Percentiles rank a stretch among this genome's conserved stretches.
Evolutionary conservation across 108 stramenopile genomes (phyloP).

Genomic region (Epithemia pelagica): DNA sequence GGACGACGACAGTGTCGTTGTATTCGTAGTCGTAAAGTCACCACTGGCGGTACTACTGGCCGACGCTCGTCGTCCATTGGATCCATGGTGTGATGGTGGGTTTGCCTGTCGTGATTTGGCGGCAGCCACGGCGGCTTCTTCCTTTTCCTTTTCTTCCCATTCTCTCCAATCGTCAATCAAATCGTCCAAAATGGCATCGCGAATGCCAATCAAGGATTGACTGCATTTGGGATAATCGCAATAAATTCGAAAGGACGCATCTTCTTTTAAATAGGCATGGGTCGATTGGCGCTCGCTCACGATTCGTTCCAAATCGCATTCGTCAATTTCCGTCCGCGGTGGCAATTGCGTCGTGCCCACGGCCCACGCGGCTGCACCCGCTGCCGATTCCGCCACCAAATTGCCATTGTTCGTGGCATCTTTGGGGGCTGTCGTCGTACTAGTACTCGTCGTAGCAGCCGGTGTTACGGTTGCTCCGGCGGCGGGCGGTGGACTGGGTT

Average conservation of each 20-base stretch:
- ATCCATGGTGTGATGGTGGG: too few species aligned
- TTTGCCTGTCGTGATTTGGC: too few species aligned
- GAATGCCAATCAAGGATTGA: slow-evolving; percentile 7
- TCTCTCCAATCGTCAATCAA: not conserved
- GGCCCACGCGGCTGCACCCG: too few species aligned
- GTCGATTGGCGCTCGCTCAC: not conserved
- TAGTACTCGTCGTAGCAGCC: not conserved
- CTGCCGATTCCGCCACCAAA: not conserved
- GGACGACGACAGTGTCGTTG: too few species aligned
- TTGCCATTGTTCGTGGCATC: not conserved
- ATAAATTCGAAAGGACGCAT: not conserved
- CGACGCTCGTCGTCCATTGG: not conserved
- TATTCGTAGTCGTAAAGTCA: not conserved
- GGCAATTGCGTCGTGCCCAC: not conserved
- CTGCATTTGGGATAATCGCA: slow-evolving; percentile 7
- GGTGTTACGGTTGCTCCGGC: not conserved
- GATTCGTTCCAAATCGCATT: slow-evolving; percentile 3
- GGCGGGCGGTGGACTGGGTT: not conserved
- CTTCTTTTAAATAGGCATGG: not conserved
- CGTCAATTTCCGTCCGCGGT: slow-evolving; percentile 6
- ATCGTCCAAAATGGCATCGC: not conserved
- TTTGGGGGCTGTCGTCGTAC: not conserved
- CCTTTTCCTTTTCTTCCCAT: not conserved
- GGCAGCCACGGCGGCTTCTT: not conserved
- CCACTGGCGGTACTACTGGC: not conserved